These are phyloP conservation scores for Penicillium sp. DNA, from an alignment of 2,329 filamentous ascomycete species.

Conservation along the genomic window DNA sequence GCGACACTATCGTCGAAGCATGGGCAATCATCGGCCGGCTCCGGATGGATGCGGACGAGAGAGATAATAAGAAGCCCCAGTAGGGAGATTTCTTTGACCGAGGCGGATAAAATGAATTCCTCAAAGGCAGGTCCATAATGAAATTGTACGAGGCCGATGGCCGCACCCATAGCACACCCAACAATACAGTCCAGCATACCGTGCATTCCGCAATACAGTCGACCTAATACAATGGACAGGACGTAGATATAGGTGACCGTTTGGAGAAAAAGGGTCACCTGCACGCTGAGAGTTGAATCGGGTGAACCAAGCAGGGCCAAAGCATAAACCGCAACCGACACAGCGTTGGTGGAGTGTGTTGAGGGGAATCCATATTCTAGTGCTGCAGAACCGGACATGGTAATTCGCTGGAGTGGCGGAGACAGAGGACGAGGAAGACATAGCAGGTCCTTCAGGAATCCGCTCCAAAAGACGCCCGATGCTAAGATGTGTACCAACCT, in stretches of 20 bases:
- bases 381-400: conserved; percentile 92
- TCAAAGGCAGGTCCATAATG: conserved; percentile 61
- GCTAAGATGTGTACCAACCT: conserved; percentile 69
- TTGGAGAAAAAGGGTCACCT: conserved; percentile 63
- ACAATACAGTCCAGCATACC: conserved; percentile 88
- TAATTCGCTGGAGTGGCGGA: conserved; percentile 88
- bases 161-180: conserved; percentile 72
- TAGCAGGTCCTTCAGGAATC: conserved; percentile 90
- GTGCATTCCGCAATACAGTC: conserved; percentile 98
- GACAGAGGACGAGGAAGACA: conserved; percentile 90
- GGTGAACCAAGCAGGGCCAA: conserved; percentile 67
- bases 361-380: conserved; percentile 97
- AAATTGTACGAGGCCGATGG: conserved; percentile 58
- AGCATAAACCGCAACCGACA: conserved; percentile 86
- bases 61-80: conserved; percentile 66
- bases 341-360: conserved; percentile 94
- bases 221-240: conserved; percentile 81
- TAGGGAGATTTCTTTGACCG: conserved; percentile 62
- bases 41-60: conserved; percentile 85
- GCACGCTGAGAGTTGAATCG: conserved; percentile 60
- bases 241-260: conserved; percentile 77
- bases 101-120: conserved; percentile 64
- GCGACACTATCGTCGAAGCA: conserved; percentile 96
- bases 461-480: conserved; percentile 78
- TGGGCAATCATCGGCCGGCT: conserved; percentile 93